Base-by-base conservation (phyloP, 1,284 basidiomycete genomes). In the Ustilago trichophora region DNA sequence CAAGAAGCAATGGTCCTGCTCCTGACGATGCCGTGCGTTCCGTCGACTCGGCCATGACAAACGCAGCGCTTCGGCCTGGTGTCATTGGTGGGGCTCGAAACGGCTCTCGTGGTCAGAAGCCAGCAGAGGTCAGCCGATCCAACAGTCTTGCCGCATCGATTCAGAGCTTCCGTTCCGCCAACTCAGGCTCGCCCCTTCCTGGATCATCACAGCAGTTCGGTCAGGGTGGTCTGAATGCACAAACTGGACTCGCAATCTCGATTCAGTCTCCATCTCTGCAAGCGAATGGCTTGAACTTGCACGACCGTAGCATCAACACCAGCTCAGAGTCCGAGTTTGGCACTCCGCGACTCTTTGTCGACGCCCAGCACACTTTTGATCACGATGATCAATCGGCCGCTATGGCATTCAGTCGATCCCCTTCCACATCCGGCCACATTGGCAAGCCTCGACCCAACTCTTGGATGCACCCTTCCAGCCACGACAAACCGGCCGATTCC, bases 71-170 rank as follows among this genome's bases (percentile, higher is more conserved):
- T 18, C 50, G 55, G 18, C 55, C 51, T 13, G 66, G 55, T 11
- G 42, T 63, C 38, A 59, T 69, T 15, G 66, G 60, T 22, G 53
- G 44, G 1, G 27, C 44, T 26, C 34, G 64, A 34, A 31, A 34
- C 19, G 27, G 33, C 19, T 6, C 25, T 19, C 50, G 45, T 12
- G 25, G 34, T 1, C 52, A 46, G 12, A 58, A 43, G 22, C 42
- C 25, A 45, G 12, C 45, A 16, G 52, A 65, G 1, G 31, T 65
- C 13, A 54, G 37, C 42, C 38, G 67, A n/a, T 64, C 62, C 52
- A 70, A 70, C 60, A 65, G 60, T 37, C 51, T 70, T 15, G 67
- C 67, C 10, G 33, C 67, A 3, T 70, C 67, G 2, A 24, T 42
- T 2, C 47, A 59, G 9, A 65, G 52, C 53, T 65, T 65, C 31